Evolutionary conservation across 2,329 filamentous ascomycete species (phyloP).

Genomic region (Fusarium sp.): DNA sequence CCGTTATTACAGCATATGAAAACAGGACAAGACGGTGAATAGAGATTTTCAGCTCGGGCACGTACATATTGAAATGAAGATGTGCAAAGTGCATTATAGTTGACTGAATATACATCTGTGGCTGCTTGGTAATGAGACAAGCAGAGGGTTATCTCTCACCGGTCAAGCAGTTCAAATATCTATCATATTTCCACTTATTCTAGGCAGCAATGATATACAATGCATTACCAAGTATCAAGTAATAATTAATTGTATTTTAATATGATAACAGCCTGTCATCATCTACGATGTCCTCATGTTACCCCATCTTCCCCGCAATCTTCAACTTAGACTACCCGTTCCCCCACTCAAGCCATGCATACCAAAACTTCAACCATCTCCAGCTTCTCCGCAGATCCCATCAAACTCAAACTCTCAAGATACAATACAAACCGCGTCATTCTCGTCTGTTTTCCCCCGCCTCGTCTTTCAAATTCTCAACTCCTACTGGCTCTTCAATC

Average conservation of each 20-base stretch:
- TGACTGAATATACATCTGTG: neutral
- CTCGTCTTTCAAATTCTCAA: neutral
- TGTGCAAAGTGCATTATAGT: neutral
- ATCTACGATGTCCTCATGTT: neutral
- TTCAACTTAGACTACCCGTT: slow-evolving; percentile 26
- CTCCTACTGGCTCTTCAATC: slow-evolving; percentile 1
- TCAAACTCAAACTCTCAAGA: neutral
- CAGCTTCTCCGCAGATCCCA: slow-evolving; percentile 16
- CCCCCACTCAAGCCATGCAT: slow-evolving; percentile 36
- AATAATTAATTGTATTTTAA: neutral
- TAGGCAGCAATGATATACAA: neutral
- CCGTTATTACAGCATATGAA: neutral
- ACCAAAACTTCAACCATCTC: neutral
- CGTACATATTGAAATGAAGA: slow-evolving; percentile 9
- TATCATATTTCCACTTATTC: neutral
- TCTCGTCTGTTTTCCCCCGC: slow-evolving; percentile 2
- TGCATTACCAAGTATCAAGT: neutral
- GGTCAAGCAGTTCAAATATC: neutral
- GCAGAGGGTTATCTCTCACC: slow-evolving; percentile 2
- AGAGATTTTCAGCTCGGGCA: slow-evolving; percentile 10
- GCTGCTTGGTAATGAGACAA: slow-evolving; percentile 18
- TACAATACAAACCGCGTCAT: slow-evolving; percentile 8
- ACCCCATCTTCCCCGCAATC: slow-evolving; percentile 43
- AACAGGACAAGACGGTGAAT: neutral
- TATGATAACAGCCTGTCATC: slow-evolving; percentile 3